These are phyloP conservation scores for Hypsizygus ulmarius DNA, from an alignment of 1,284 basidiomycete genomes.

Conservation along the genomic window DNA sequence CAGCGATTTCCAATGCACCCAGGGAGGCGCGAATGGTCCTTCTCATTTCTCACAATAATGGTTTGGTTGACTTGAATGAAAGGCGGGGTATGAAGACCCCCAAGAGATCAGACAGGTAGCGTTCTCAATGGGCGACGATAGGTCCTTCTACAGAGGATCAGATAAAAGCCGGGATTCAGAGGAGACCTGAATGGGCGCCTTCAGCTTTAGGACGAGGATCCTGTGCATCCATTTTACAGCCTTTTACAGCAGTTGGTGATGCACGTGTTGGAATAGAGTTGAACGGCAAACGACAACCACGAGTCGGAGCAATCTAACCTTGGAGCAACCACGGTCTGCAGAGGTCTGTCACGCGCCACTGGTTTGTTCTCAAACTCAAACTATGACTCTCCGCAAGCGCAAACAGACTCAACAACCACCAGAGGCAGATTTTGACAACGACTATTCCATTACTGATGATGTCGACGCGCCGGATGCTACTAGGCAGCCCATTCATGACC, in stretches of 20 bases:
- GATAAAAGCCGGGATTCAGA: constrained; percentile 8
- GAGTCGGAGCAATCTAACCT: no score
- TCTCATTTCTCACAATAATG: constrained; percentile 22
- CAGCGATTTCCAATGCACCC: constrained; percentile 39
- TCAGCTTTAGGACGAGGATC: not conserved
- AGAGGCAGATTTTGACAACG: constrained; percentile 29
- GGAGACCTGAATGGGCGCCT: constrained; percentile 1
- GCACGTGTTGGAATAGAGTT: constrained; percentile 7
- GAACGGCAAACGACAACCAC: not conserved
- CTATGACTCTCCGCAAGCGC: constrained; percentile 44
- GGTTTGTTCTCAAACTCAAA: constrained; percentile 3
- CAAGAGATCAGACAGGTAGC: not conserved
- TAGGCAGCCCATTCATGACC: constrained; percentile 21
- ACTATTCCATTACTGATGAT: constrained; percentile 7
- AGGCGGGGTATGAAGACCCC: not conserved
- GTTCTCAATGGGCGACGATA: not conserved
- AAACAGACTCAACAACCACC: constrained; percentile 42
- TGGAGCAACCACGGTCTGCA: no score
- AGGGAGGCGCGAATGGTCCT: constrained; percentile 24
- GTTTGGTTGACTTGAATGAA: not conserved
- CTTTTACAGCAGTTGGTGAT: not conserved
- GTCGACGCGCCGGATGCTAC: constrained; percentile 14
- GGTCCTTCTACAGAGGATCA: constrained; percentile 3
- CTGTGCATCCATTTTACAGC: no score
- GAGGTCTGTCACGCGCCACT: no score